Base-by-base conservation (phyloP, 768 basidiomycete species). In the Rossbeevera mucosa region DNA sequence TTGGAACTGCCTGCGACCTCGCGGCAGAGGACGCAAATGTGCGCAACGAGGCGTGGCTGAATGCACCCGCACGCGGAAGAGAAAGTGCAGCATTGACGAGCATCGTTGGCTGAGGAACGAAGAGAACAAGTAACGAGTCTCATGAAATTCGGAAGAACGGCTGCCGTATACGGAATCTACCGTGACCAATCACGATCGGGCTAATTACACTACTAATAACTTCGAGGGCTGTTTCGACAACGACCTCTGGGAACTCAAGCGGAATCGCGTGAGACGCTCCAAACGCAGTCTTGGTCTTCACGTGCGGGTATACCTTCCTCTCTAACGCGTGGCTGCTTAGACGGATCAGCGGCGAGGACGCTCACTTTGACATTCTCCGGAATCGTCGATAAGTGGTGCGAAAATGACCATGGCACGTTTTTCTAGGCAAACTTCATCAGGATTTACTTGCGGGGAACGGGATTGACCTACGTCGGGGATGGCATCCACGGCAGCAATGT, bases 1-100 rank as follows among this genome's bases (percentile, higher is more conserved):
- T 68, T 0, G 85, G 81, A 3, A 80, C 78, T 21, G 79, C 68
- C 58, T 68, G 63, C 13, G 28, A 57, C 46, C 58, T 55, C 7
- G 55, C 36, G 0, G 63, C 52, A 1, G 70, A 68, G 5, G 73
- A 62, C 2, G 66, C 14, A 43, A 75, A 75, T 1, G 70, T 40
- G 48, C 73, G 73, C 25, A 57, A 7, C 0, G 58, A 46, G 9
- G 56, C 7, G 41, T 67, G 48, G 2, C 36, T 38, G 7, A 57
- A 42, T 1, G 45, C 52, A n/a, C 40, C 38, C n/a, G 56, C 28
- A 43, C 59, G 51, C 12, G 48, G 20, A 20, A 28, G 13, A 30
- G 58, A 47, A 18, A 56, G 24, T 3, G 47, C 21, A 1, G 40
- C 38, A 41, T 38, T 53, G 7, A 48, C 40, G 26, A 57, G 41